Conservation (phyloP, 2,329 filamentous ascomycete genomes). For the Thielaviopsis ethacetica region DNA sequence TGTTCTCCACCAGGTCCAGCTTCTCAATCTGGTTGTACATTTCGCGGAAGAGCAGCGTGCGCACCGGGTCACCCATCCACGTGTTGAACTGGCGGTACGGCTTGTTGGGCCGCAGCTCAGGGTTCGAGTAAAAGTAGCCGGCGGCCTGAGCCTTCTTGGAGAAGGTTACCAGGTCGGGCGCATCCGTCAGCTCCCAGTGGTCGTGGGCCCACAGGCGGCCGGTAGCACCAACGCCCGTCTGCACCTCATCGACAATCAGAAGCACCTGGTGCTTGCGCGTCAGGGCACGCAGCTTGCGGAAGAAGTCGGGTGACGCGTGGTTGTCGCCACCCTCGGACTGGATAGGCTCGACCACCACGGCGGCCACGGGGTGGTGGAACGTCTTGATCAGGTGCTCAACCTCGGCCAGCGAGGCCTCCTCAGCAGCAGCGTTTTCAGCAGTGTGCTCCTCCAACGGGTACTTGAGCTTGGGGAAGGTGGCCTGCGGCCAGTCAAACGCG, state of each 20-base stretch:
- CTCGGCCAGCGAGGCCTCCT: conserved; percentile 55
- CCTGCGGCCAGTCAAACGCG: conserved; percentile 77
- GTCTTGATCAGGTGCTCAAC: conserved; percentile 55
- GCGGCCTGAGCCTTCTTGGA: conserved; percentile 77
- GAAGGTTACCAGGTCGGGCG: conserved; percentile 79
- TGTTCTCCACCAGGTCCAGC: conserved; percentile 63
- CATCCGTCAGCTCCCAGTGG: conserved; percentile 57
- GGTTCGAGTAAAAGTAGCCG: conserved; percentile 67
- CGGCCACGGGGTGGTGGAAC: conserved; percentile 52
- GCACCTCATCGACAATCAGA: conserved; percentile 71
- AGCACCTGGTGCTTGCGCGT: conserved; percentile 54
- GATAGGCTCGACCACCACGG: conserved; percentile 62
- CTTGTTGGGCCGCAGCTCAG: conserved; percentile 60
- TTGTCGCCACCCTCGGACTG: conserved; percentile 76
- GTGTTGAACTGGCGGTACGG: conserved; percentile 79
- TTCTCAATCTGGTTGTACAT: conserved; percentile 64
- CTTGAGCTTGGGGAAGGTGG: conserved; percentile 61
- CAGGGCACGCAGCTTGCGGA: conserved; percentile 56
- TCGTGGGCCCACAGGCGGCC: conserved; percentile 81
- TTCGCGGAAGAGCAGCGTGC: conserved; percentile 59
- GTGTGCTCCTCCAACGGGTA: conserved; percentile 58
- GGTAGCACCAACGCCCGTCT: conserved; percentile 72
- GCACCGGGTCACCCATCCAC: conserved; percentile 71
- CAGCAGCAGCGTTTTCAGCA: conserved; percentile 54
- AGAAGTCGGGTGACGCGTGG: conserved; percentile 65